These are phyloP conservation scores for Tylopilus sp. DNA, from an alignment of 768 basidiomycete genomes.

Conservation along the genomic window DNA sequence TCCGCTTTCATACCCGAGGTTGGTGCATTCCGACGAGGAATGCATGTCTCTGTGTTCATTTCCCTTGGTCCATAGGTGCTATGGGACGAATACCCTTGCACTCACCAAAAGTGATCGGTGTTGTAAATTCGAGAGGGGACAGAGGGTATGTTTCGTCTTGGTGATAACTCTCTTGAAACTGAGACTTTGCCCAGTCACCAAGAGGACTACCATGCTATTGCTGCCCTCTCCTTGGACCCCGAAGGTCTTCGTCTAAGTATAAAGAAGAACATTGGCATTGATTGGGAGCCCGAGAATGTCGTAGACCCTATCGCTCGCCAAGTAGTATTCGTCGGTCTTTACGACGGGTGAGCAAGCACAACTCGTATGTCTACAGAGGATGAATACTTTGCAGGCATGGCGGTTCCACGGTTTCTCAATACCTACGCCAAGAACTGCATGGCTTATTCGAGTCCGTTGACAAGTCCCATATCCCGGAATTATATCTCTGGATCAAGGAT, in stretches of 20 bases:
- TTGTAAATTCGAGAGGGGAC: slow-evolving; percentile 72
- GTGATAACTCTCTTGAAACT: background rate
- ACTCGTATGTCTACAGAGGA: background rate
- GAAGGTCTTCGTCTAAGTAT: slow-evolving; percentile 67
- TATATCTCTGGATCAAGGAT: slow-evolving; percentile 73
- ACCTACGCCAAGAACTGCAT: slow-evolving; percentile 81
- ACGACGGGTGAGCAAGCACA: slow-evolving; percentile 64
- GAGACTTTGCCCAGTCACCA: slow-evolving; percentile 59
- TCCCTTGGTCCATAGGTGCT: slow-evolving; percentile 43
- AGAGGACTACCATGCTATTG: slow-evolving; percentile 82
- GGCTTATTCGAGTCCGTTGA: slow-evolving; percentile 77
- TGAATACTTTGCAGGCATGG: slow-evolving; percentile 70
- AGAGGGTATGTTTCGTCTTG: slow-evolving; percentile 47
- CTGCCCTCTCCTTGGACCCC: slow-evolving; percentile 70
- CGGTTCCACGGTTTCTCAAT: slow-evolving; percentile 86
- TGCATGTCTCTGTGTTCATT: slow-evolving; percentile 5
- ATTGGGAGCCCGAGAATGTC: slow-evolving; percentile 67
- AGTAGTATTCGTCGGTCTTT: slow-evolving; percentile 84
- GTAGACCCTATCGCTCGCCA: slow-evolving; percentile 63
- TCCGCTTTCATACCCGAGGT: slow-evolving; percentile 51
- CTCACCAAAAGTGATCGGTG: slow-evolving; percentile 76
- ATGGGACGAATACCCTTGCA: slow-evolving; percentile 64
- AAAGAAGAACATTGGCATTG: slow-evolving; percentile 55
- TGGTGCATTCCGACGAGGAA: slow-evolving; percentile 20
- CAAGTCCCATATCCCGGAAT: slow-evolving; percentile 67